Percentiles rank a stretch among this genome's conserved stretches.
These are phyloP conservation scores for Penicillium paxilli DNA, from an alignment of 495 filamentous ascomycete species.

Conservation along the genomic window DNA sequence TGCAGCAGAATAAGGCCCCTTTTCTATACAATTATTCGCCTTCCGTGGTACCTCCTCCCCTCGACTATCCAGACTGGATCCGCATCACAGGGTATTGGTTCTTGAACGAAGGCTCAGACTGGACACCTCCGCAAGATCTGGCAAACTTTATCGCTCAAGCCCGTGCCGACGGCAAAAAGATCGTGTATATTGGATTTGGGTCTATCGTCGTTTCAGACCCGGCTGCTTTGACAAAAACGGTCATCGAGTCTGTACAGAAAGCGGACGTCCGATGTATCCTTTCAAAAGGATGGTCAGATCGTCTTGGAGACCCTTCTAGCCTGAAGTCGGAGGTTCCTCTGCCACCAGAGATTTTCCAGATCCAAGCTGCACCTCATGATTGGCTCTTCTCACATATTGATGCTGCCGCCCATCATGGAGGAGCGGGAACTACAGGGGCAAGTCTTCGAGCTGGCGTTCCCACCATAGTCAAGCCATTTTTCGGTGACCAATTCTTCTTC, in stretches of 20 bases:
- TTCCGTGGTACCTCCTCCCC: slow-evolving; percentile 83
- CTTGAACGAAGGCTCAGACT: slow-evolving; percentile 76
- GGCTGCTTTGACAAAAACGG: slow-evolving; percentile 79
- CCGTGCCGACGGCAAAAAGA: slow-evolving; percentile 77
- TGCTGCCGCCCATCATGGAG: slow-evolving; percentile 91
- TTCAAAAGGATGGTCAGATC: slow-evolving; percentile 99
- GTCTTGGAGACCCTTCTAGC: slow-evolving; percentile 62
- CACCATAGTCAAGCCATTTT: slow-evolving; percentile 95
- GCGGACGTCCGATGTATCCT: slow-evolving; percentile 94
- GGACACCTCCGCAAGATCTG: slow-evolving; percentile 74
- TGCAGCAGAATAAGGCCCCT: slow-evolving; percentile 94
- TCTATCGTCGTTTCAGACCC: slow-evolving; percentile 95
- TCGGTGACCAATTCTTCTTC: slow-evolving; percentile 98
- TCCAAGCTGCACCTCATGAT: slow-evolving; percentile 90
- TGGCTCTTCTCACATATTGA: slow-evolving; percentile 96
- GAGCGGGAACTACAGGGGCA: slow-evolving; percentile 92
- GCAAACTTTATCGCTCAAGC: slow-evolving; percentile 78
- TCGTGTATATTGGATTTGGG: slow-evolving; percentile 96
- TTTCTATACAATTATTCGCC: slow-evolving; percentile 98
- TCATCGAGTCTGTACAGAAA: slow-evolving; percentile 86
- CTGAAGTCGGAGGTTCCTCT: slow-evolving; percentile 67
- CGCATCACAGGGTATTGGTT: slow-evolving; percentile 98
- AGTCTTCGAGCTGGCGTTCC: slow-evolving; percentile 90
- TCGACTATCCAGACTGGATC: slow-evolving; percentile 98
- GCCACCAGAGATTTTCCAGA: slow-evolving; percentile 79